Evolutionary conservation across 2,329 filamentous ascomycete species (phyloP).

Genomic region (Exophiala lecanii-corni): DNA sequence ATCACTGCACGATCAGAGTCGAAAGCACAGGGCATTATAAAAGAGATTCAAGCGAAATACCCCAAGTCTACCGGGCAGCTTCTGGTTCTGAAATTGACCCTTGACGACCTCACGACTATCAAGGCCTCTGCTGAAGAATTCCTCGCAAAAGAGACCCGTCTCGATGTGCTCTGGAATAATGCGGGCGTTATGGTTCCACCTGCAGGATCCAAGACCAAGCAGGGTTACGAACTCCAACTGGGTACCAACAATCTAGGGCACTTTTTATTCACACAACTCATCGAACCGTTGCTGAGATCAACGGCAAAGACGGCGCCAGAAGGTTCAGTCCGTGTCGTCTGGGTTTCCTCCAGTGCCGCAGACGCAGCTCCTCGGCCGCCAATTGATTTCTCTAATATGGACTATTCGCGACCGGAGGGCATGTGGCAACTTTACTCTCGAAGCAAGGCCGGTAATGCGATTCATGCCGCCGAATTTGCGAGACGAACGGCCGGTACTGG

Average conservation of each 20-base stretch:
- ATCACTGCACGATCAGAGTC: constrained; percentile 38
- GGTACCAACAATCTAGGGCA: constrained; percentile 35
- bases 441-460: constrained; percentile 3
- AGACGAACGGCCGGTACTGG: neutral
- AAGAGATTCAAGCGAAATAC: constrained; percentile 32
- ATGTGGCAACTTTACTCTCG: constrained; percentile 1
- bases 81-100: constrained; percentile 35
- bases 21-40: constrained; percentile 37
- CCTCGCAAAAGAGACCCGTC: constrained; percentile 31
- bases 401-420: neutral
- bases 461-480: constrained; percentile 3
- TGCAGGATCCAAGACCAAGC: constrained; percentile 30
- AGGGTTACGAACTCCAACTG: constrained; percentile 36
- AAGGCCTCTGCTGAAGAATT: constrained; percentile 37
- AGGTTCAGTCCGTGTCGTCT: constrained; percentile 31
- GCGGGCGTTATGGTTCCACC: constrained; percentile 32
- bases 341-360: constrained; percentile 14
- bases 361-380: neutral
- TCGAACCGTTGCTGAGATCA: constrained; percentile 31
- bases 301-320: constrained; percentile 23
- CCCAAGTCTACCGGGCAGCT: constrained; percentile 32
- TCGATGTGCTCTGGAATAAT: constrained; percentile 40
- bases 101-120: constrained; percentile 38
- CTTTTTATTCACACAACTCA: constrained; percentile 35
- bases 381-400: constrained; percentile 1